Conservation (phyloP, 306 rosid species). For the Vigna reflexopilosa region DNA sequence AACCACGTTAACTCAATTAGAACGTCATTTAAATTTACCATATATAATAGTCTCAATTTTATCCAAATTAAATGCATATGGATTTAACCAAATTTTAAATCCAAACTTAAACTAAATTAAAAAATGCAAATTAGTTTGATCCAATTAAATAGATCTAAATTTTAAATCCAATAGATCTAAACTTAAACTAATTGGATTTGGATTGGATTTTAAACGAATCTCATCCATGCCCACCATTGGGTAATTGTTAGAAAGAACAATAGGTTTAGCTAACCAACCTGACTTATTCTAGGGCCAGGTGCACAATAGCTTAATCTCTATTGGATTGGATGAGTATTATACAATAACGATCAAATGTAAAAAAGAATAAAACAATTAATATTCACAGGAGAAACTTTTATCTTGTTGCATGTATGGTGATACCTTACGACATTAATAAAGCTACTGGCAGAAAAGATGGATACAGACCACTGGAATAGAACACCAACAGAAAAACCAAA, state of each 20-base stretch:
- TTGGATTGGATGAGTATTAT: not conserved
- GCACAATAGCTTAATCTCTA: conserved; percentile 1
- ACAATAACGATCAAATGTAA: not conserved
- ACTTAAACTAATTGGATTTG: too few relatives aligned
- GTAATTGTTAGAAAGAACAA: conserved; percentile 22
- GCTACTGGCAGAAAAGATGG: conserved; percentile 8
- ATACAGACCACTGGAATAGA: not conserved
- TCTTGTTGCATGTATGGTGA: not conserved
- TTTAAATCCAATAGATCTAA: too few relatives aligned
- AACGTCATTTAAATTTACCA: too few relatives aligned
- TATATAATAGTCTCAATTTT: too few relatives aligned
- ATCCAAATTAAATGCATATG: too few relatives aligned
- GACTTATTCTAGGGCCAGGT: not conserved
- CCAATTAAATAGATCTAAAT: too few relatives aligned
- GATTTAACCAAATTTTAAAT: too few relatives aligned
- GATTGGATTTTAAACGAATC: too few relatives aligned
- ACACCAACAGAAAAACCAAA: conserved; percentile 1
- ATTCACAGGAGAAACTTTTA: conserved; percentile 5
- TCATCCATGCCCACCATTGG: too few relatives aligned
- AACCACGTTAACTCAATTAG: too few relatives aligned
- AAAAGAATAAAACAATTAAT: conserved; percentile 5
- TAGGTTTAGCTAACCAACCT: not conserved
- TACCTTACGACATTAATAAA: conserved; percentile 15
- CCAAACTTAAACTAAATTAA: too few relatives aligned
- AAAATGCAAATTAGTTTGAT: too few relatives aligned